These are phyloP conservation scores for Neonectria ditissima DNA, from an alignment of 2,329 filamentous ascomycete genomes.

Conservation along the genomic window DNA sequence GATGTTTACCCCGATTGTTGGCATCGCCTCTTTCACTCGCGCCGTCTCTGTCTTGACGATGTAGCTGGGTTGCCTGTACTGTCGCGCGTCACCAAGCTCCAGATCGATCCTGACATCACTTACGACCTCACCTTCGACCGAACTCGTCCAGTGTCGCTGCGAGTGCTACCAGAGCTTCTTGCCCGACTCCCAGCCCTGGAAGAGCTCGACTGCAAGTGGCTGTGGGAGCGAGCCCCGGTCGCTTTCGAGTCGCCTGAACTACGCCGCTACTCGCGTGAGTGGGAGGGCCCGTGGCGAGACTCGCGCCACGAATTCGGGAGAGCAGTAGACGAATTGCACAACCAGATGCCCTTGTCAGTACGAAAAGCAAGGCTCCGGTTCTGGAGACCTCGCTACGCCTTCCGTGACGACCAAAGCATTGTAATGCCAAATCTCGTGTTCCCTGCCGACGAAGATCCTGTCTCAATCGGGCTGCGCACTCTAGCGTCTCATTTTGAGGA, in stretches of 20 bases:
- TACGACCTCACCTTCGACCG: background rate
- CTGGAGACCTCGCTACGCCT: background rate
- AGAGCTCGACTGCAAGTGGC: conserved; percentile 3
- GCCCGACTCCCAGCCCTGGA: conserved; percentile 15
- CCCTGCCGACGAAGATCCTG: conserved; percentile 13
- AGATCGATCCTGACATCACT: too few relatives aligned
- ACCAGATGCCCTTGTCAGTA: conserved; percentile 6
- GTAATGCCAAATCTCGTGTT: conserved; percentile 14
- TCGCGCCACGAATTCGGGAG: conserved; percentile 16
- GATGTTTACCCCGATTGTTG: background rate
- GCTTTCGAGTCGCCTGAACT: background rate
- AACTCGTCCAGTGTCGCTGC: conserved; percentile 6
- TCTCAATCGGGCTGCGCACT: conserved; percentile 5
- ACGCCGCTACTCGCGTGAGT: conserved; percentile 7
- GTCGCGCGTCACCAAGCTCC: background rate
- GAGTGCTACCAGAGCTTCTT: background rate
- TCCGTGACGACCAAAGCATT: background rate
- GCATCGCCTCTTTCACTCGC: conserved; percentile 6
- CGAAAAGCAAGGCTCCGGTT: conserved; percentile 3
- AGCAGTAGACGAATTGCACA: conserved; percentile 11
- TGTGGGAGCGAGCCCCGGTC: background rate
- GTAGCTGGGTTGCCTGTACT: background rate
- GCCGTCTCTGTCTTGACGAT: conserved; percentile 5
- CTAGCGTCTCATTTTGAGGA: conserved; percentile 13
- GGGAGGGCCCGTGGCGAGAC: conserved; percentile 22